phyloP scores from a whole-genome alignment of 257 asterid genomes.

The Nyctanthes arbortristis region DNA sequence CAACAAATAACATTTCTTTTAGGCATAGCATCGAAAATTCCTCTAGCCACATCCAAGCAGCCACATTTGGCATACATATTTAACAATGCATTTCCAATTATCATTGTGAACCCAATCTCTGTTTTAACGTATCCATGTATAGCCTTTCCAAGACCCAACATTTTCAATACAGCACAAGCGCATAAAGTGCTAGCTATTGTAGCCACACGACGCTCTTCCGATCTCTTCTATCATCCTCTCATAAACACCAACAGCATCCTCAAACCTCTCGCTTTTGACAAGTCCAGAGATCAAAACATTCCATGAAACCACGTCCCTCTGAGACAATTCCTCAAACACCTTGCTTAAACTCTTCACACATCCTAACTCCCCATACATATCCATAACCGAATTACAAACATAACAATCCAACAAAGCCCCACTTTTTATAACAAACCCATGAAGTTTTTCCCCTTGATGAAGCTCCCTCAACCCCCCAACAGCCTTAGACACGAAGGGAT shows the following conservation, averaged over 20 bases:
- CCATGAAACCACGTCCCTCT: slow-evolving; percentile 71
- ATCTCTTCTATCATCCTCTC: slow-evolving; percentile 49
- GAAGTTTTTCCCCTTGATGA: slow-evolving; percentile 67
- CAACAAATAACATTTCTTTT: slow-evolving; percentile 72
- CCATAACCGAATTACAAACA: slow-evolving; percentile 67
- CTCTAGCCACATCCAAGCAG: slow-evolving; percentile 55
- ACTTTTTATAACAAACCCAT: slow-evolving; percentile 67
- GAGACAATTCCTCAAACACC: slow-evolving; percentile 73
- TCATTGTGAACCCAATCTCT: slow-evolving; percentile 50
- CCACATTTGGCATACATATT: slow-evolving; percentile 95
- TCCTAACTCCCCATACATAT: slow-evolving; percentile 65
- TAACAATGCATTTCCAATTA: slow-evolving; percentile 68
- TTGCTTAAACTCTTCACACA: slow-evolving; percentile 40
- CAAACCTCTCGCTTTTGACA: slow-evolving; percentile 52
- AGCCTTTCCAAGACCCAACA: slow-evolving; percentile 64
- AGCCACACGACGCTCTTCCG: slow-evolving; percentile 62
- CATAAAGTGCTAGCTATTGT: slow-evolving; percentile 79
- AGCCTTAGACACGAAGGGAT: slow-evolving; percentile 80
- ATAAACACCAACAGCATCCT: slow-evolving; percentile 63
- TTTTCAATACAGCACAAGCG: slow-evolving; percentile 68
- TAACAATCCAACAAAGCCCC: slow-evolving; percentile 66
- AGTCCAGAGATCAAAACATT: slow-evolving; percentile 65
- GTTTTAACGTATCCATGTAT: slow-evolving; percentile 58
- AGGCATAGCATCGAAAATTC: slow-evolving; percentile 56
- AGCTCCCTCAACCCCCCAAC: slow-evolving; percentile 51